Evolutionary conservation across 768 basidiomycete species (phyloP), one percentile per base, ranked within the genome.

Genomic region (Boletus reticulatus): DNA sequence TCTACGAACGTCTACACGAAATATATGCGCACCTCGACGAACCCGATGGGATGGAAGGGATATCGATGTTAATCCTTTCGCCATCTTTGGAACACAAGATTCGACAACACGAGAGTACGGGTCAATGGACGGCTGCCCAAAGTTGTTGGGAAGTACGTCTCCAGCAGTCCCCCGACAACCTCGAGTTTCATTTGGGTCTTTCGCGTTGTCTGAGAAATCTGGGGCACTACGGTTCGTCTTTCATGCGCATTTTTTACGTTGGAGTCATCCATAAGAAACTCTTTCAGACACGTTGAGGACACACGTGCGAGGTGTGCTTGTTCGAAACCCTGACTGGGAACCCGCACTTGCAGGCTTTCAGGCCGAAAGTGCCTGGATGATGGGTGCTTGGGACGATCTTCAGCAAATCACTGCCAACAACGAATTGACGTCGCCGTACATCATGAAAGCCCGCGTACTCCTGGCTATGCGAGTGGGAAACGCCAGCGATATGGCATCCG

Each of bases 1-100:
- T 91, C 66, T 98, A 93, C 67, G 97, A 98, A 64, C 84, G 85
- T 17, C 76, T 99, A 8, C 97, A 99, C 63, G 88, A 97, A 71
- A 95, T 98, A 57, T 99, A 99, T 70, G 88, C 96, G 13, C 84
- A 94, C 53, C 78, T 99, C 8, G 94, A 99, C 68, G 94, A 99
- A 70, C 97, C 97, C 0, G 97, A 99, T 72, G 97, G 97, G 16
- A 99, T 99, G 97, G 95, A 98, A 73, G 97, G 97, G 1, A 81
- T 98, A 32, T 97, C 97, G 0, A 85, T 89, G 7, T 74, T 89
- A 62, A 89, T 98, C 53, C 73, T 98, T 13, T 84, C 89, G 0
- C 97, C 97, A 0, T 91, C 92, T 4, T 71, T 98, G 45, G 92
- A 98, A 61, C 93, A 97, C 71, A 94, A 97, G 70, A 98, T 99